Evolutionary conservation across 2,329 filamentous ascomycete species (phyloP).

Genomic region (Paecilomyces sp.): DNA sequence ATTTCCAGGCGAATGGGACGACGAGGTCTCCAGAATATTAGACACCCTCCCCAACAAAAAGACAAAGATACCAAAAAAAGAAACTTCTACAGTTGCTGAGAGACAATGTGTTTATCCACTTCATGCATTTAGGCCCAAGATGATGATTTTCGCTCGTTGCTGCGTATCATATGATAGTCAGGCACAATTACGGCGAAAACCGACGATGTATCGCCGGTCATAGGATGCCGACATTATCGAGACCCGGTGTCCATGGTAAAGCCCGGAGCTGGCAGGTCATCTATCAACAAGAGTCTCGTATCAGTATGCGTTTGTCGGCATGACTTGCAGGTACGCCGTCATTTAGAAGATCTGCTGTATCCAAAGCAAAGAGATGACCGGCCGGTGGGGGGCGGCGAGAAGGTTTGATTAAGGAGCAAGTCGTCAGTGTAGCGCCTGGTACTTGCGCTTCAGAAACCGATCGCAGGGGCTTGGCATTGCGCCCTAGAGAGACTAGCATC

Average conservation of each 20-base stretch:
- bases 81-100: not conserved
- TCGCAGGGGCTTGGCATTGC: slow-evolving; percentile 15
- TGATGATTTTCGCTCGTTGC: not conserved
- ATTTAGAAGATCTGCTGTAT: not conserved
- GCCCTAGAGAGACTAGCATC: slow-evolving; percentile 10
- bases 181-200: not conserved
- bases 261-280: slow-evolving; percentile 9
- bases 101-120: not conserved
- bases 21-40: not conserved
- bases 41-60: not conserved
- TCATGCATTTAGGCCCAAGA: not conserved
- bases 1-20: not conserved
- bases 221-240: not conserved
- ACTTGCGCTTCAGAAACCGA: slow-evolving; percentile 8
- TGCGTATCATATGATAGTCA: not conserved
- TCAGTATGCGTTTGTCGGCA: not conserved
- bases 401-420: slow-evolving; percentile 35
- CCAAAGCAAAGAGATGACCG: not conserved
- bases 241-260: not conserved
- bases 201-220: not conserved
- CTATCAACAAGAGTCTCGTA: slow-evolving; percentile 3
- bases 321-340: not conserved
- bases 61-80: not conserved
- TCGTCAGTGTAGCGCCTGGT: slow-evolving; percentile 21
- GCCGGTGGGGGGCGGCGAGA: slow-evolving; percentile 5